These are phyloP conservation scores for Hydrangea macrophylla DNA, from an alignment of 148 eudicot genomes.

Conservation along the genomic window DNA sequence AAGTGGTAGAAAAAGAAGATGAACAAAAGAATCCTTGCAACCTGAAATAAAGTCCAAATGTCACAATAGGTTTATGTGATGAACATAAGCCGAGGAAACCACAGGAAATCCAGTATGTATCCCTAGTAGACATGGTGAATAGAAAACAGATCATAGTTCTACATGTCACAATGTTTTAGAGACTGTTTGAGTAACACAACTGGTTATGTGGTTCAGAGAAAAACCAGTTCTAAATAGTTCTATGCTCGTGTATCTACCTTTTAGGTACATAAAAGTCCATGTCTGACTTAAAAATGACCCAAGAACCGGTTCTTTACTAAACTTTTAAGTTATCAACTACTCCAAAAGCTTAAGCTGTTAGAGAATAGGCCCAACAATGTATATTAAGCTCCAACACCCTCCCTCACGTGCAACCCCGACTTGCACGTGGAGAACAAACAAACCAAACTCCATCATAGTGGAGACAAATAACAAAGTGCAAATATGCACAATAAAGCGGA, in stretches of 20 bases:
- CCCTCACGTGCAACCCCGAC: no score
- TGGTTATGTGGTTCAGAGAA: background rate
- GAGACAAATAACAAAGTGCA: no score
- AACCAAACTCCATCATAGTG: no score
- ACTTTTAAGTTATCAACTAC: no score
- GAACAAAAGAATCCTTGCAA: constrained; percentile 73
- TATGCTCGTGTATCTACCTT: background rate
- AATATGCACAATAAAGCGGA: no score
- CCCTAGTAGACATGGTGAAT: background rate
- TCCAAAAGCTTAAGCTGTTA: no score
- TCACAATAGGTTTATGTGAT: constrained; percentile 15
- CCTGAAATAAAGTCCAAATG: constrained; percentile 38
- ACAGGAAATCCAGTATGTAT: background rate
- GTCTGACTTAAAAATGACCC: background rate
- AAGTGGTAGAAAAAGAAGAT: constrained; percentile 75
- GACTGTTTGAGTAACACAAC: background rate
- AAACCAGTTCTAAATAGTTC: background rate
- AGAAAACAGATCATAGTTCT: background rate
- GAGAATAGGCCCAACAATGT: no score
- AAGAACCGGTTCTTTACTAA: no score
- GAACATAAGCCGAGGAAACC: background rate
- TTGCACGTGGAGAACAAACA: no score
- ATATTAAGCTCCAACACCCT: no score
- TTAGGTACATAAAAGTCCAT: background rate
- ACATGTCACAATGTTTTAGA: background rate